phyloP scores from a whole-genome alignment of 768 basidiomycete genomes.

The Termitomyces heimii region DNA sequence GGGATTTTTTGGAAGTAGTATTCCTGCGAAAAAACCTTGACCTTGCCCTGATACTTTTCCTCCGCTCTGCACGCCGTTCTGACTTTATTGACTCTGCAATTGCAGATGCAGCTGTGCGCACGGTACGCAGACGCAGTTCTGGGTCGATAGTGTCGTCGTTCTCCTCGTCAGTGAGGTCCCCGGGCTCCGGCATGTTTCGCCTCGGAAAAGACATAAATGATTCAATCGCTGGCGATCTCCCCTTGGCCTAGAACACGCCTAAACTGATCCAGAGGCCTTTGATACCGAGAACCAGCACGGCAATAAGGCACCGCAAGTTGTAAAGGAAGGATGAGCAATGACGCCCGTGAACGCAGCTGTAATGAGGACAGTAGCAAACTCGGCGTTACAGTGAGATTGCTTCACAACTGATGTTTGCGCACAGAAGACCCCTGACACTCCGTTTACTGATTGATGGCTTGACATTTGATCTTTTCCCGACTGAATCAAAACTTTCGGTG shows the following conservation, averaged over 20 bases:
- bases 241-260: slow-evolving; percentile 7
- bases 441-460: neutral
- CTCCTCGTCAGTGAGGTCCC: slow-evolving; percentile 50
- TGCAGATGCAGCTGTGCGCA: slow-evolving; percentile 89
- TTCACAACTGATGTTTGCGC: neutral
- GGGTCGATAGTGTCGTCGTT: slow-evolving; percentile 73
- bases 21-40: slow-evolving; percentile 54
- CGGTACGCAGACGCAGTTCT: slow-evolving; percentile 81
- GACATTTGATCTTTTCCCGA: neutral
- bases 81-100: slow-evolving; percentile 82
- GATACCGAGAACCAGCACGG: slow-evolving; percentile 21
- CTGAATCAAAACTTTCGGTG: neutral
- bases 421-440: neutral
- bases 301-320: slow-evolving; percentile 4
- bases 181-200: slow-evolving; percentile 31
- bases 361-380: neutral
- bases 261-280: slow-evolving; percentile 5
- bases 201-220: slow-evolving; percentile 32
- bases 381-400: neutral
- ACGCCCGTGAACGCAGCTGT: neutral
- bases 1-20: slow-evolving; percentile 40
- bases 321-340: slow-evolving; percentile 9
- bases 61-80: slow-evolving; percentile 62
- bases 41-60: slow-evolving; percentile 45
- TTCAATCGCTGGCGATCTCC: slow-evolving; percentile 8